Evolutionary conservation across 2,329 filamentous ascomycete species (phyloP).

Genomic region (Fusarium falciforme): DNA sequence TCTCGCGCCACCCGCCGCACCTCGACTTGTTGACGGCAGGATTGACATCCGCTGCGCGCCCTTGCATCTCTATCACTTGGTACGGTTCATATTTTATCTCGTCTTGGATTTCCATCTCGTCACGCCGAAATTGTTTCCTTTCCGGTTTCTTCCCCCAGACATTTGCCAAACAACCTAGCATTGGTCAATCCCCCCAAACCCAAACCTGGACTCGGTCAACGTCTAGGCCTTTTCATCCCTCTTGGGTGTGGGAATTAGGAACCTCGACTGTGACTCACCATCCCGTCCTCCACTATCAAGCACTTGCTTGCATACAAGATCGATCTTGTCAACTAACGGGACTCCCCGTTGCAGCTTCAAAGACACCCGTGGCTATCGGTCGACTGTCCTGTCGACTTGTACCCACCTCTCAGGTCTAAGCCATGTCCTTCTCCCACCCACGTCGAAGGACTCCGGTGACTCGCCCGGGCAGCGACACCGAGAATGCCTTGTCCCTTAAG

Average conservation of each 20-base stretch:
- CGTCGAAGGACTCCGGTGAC: constrained; percentile 59
- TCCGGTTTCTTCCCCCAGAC: constrained; percentile 13
- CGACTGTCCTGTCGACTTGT: constrained; percentile 39
- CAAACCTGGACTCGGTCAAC: constrained; percentile 36
- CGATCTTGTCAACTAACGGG: constrained; percentile 45
- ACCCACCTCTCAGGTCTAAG: constrained; percentile 52
- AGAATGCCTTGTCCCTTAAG: constrained; percentile 50
- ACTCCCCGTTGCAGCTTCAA: constrained; percentile 45
- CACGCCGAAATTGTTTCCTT: constrained; percentile 10
- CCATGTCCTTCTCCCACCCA: constrained; percentile 62
- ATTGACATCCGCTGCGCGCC: constrained; percentile 27
- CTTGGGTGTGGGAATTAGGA: constrained; percentile 43
- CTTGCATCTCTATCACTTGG: constrained; percentile 34
- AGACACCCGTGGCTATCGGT: constrained; percentile 48
- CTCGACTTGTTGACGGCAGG: constrained; percentile 26
- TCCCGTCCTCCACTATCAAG: constrained; percentile 40
- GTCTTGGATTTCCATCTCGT: constrained; percentile 21
- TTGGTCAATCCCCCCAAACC: constrained; percentile 38
- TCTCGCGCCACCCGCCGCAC: constrained; percentile 25
- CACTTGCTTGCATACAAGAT: constrained; percentile 40
- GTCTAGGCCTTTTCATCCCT: constrained; percentile 34
- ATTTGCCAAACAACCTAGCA: constrained; percentile 22
- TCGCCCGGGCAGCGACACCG: constrained; percentile 49
- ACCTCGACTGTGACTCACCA: constrained; percentile 49
- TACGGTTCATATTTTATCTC: constrained; percentile 39